phyloP scores from a whole-genome alignment of 1,284 basidiomycete species.

The Ceratobasidium sp. region DNA sequence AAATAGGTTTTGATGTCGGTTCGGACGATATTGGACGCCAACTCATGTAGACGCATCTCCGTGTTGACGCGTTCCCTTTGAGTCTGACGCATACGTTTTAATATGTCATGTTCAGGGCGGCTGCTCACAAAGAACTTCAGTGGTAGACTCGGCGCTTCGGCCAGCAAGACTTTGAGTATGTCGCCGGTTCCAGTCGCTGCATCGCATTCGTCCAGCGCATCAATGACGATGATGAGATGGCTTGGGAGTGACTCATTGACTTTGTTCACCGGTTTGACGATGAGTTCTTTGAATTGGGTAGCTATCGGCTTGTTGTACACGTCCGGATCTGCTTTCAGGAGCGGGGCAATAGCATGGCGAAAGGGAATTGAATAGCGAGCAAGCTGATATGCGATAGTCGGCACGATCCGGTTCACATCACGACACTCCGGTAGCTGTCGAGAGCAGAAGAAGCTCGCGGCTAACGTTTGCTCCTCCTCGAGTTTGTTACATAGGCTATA shows the following conservation, averaged over 20 bases:
- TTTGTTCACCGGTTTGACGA: too few species aligned
- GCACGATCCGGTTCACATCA: neutral
- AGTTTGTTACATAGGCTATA: neutral
- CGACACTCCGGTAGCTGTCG: constrained; percentile 6
- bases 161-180: neutral
- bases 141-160: neutral
- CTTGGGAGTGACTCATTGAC: neutral
- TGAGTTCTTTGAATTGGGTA: too few species aligned
- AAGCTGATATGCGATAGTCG: constrained; percentile 14
- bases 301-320: too few species aligned
- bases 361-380: constrained; percentile 4
- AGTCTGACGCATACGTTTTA: neutral
- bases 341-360: neutral
- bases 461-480: neutral
- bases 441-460: constrained; percentile 25
- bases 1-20: too few species aligned
- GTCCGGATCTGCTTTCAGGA: too few species aligned
- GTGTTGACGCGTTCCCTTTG: neutral
- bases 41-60: too few species aligned
- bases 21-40: too few species aligned
- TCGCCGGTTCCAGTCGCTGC: neutral
- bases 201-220: constrained; percentile 28
- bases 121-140: too few species aligned
- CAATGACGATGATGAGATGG: constrained; percentile 6
- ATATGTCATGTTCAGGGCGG: neutral